Conservation (phyloP, 2,329 filamentous ascomycete species). For the Colletotrichum musae region DNA sequence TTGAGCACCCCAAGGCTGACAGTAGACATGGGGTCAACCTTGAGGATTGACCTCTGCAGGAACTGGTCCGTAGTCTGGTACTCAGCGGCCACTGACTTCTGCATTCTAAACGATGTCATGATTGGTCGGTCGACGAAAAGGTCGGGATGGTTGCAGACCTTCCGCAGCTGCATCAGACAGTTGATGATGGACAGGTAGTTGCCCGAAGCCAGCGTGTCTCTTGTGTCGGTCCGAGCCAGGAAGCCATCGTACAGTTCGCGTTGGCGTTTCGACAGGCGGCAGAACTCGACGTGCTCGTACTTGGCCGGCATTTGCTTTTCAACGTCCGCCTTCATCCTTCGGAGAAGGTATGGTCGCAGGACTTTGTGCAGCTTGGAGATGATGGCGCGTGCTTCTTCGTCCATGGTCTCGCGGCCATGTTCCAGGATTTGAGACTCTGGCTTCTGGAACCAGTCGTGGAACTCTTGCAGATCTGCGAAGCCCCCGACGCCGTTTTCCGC, state of each 20-base stretch:
- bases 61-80: constrained; percentile 81
- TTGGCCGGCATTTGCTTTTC: constrained; percentile 99
- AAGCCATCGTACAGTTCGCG: constrained; percentile 97
- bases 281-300: constrained; percentile 97
- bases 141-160: constrained; percentile 98
- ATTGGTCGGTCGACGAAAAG: constrained; percentile 96
- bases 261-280: constrained; percentile 93
- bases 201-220: constrained; percentile 88
- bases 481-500: constrained; percentile 88
- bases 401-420: constrained; percentile 92
- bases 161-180: constrained; percentile 95
- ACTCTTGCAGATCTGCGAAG: constrained; percentile 95
- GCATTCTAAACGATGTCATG: constrained; percentile 96
- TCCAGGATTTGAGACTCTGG: constrained; percentile 97
- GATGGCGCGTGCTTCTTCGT: constrained; percentile 92
- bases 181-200: constrained; percentile 99
- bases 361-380: constrained; percentile 96
- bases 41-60: constrained; percentile 76
- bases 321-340: constrained; percentile 93
- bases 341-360: constrained; percentile 89
- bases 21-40: constrained; percentile 71
- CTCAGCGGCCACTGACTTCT: constrained; percentile 80
- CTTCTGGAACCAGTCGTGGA: constrained; percentile 95
- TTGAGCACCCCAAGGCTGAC: constrained; percentile 85
- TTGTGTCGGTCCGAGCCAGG: constrained; percentile 89